Conservation (phyloP, 305 asterid genomes). For the Solanum hybrid region DNA sequence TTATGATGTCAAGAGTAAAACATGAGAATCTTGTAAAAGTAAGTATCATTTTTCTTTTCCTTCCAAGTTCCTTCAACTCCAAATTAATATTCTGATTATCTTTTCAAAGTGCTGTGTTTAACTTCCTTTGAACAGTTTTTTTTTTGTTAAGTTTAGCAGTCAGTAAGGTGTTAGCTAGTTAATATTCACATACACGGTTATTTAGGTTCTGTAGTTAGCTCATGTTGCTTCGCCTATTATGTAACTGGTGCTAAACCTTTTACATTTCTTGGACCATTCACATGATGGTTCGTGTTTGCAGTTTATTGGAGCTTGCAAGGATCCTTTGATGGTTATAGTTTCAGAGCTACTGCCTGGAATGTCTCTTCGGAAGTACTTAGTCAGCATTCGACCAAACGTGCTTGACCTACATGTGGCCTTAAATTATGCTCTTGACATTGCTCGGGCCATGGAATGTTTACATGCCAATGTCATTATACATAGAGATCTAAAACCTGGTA, state of each 20-base stretch:
- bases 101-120: not conserved
- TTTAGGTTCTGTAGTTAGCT: not conserved
- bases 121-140: not conserved
- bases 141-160: not conserved
- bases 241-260: not conserved
- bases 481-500: slow-evolving; percentile 97
- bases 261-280: not conserved
- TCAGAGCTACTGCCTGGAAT: slow-evolving; percentile 85
- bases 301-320: slow-evolving; percentile 98
- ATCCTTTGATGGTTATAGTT: slow-evolving; percentile 92
- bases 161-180: not conserved
- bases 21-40: slow-evolving; percentile 94
- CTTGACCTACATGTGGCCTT: slow-evolving; percentile 66
- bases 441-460: slow-evolving; percentile 84
- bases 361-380: slow-evolving; percentile 81
- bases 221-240: not conserved
- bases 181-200: not conserved
- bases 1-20: slow-evolving; percentile 89
- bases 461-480: slow-evolving; percentile 92
- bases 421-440: slow-evolving; percentile 80
- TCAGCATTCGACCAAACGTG: slow-evolving; percentile 66
- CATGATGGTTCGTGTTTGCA: slow-evolving; percentile 22
- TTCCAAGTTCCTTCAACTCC: not conserved
- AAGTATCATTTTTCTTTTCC: slow-evolving; percentile 8
- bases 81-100: not conserved